Percentiles rank a stretch among this genome's conserved stretches.
These are phyloP conservation scores for Fusarium vanettenii DNA, from an alignment of 2,329 filamentous ascomycete species.

Conservation along the genomic window DNA sequence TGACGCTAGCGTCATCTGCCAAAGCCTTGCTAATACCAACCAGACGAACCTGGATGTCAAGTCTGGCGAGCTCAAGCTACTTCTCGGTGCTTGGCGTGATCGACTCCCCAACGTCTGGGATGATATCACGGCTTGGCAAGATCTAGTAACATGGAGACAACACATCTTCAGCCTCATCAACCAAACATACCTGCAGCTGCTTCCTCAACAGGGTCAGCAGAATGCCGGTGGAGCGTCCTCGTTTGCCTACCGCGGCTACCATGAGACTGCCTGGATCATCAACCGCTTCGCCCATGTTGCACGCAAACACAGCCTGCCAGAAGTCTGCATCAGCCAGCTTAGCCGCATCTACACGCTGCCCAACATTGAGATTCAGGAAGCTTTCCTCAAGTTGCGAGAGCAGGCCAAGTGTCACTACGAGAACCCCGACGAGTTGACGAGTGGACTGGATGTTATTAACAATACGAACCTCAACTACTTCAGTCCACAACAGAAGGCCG, in stretches of 20 bases:
- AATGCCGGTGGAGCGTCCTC: constrained; percentile 86
- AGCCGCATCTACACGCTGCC: constrained; percentile 98
- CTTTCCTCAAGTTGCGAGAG: constrained; percentile 97
- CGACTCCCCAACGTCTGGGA: constrained; percentile 98
- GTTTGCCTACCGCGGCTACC: constrained; percentile 96
- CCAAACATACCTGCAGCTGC: constrained; percentile 85
- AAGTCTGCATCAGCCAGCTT: constrained; percentile 97
- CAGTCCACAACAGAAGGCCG: constrained; percentile 93
- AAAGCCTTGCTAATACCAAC: constrained; percentile 87
- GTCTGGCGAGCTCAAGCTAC: constrained; percentile 92
- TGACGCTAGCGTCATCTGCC: constrained; percentile 96
- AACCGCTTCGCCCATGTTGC: constrained; percentile 98
- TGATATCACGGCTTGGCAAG: constrained; percentile 99
- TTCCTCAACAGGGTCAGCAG: constrained; percentile 79
- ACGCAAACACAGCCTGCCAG: constrained; percentile 93
- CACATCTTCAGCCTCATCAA: constrained; percentile 99
- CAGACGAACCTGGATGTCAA: constrained; percentile 90
- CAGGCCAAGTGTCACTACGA: constrained; percentile 99
- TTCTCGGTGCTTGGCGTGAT: constrained; percentile 95
- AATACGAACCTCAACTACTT: constrained; percentile 99
- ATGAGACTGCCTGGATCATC: constrained; percentile 99
- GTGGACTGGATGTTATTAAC: constrained; percentile 96
- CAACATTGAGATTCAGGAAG: constrained; percentile 99
- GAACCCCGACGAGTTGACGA: constrained; percentile 91
- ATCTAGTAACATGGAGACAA: constrained; percentile 98